These are phyloP conservation scores for Botrytis paeoniae DNA, from an alignment of 2,329 filamentous ascomycete species.

Conservation along the genomic window DNA sequence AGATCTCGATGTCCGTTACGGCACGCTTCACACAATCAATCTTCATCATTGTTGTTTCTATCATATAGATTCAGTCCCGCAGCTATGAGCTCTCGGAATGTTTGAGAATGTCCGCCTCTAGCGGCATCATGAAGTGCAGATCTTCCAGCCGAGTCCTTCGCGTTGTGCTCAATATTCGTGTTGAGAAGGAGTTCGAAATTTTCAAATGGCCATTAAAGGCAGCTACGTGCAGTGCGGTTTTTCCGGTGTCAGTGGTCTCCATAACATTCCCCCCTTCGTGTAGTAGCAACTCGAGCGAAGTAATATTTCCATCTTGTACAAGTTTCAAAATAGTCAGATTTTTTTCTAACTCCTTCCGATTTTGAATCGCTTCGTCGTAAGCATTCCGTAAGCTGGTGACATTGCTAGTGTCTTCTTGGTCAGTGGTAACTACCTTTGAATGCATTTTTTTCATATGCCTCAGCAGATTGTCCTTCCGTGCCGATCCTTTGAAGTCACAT, in stretches of 20 bases:
- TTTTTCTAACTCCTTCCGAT: not conserved
- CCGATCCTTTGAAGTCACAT: not conserved
- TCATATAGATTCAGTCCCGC: not conserved
- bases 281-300: conserved; percentile 21
- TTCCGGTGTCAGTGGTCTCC: conserved; percentile 21
- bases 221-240: conserved; percentile 25
- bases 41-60: conserved; percentile 15
- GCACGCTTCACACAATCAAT: conserved; percentile 17
- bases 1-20: not conserved
- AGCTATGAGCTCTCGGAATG: conserved; percentile 18
- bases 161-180: conserved; percentile 16
- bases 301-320: not conserved
- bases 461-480: not conserved
- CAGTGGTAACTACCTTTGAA: accelerated
- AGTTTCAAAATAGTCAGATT: accelerated
- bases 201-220: conserved; percentile 21
- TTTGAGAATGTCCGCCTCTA: conserved; percentile 4
- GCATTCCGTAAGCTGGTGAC: accelerated
- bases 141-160: conserved; percentile 16
- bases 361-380: not conserved
- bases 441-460: not conserved
- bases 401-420: not conserved
- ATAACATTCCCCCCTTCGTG: not conserved
- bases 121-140: not conserved
- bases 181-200: conserved; percentile 19